Evolutionary conservation across 2,329 filamentous ascomycete genomes (phyloP).

Genomic region (Penicillium sp.): DNA sequence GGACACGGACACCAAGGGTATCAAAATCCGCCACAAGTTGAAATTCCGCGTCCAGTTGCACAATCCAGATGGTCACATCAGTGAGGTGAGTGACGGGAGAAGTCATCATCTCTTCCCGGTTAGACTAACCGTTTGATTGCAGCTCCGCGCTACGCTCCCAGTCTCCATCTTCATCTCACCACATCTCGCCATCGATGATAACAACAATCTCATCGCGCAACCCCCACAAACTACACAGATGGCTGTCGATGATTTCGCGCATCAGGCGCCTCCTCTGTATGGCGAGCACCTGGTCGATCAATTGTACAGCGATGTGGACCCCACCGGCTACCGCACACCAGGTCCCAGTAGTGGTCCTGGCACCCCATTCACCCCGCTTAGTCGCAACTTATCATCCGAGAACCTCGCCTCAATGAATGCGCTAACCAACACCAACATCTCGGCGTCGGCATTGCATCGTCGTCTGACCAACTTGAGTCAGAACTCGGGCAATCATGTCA

Average conservation of each 20-base stretch:
- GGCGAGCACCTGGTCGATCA: constrained; percentile 85
- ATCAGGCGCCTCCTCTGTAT: constrained; percentile 84
- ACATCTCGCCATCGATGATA: constrained; percentile 80
- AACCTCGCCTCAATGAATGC: constrained; percentile 64
- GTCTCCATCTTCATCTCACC: constrained; percentile 95
- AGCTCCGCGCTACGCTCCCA: constrained; percentile 84
- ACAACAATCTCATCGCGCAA: constrained; percentile 71
- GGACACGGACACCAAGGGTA: constrained; percentile 80
- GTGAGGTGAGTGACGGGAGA: constrained; percentile 59
- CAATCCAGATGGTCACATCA: constrained; percentile 92
- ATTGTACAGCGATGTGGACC: constrained; percentile 82
- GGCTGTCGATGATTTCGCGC: constrained; percentile 53
- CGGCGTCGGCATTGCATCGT: constrained; percentile 65
- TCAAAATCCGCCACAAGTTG: constrained; percentile 89
- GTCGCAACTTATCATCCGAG: constrained; percentile 72
- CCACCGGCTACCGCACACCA: constrained; percentile 75
- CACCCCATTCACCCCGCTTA: constrained; percentile 70
- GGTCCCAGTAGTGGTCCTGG: constrained; percentile 63
- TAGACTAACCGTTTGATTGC: constrained; percentile 16
- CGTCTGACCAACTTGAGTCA: constrained; percentile 57
- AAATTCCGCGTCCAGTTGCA: constrained; percentile 86
- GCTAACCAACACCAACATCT: constrained; percentile 52
- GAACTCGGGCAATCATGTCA: constrained; percentile 17
- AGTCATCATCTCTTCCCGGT: not conserved
- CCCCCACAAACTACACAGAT: constrained; percentile 50